These are phyloP conservation scores for Kwoniella europaea DNA, from an alignment of 768 basidiomycete genomes.

Conservation along the genomic window DNA sequence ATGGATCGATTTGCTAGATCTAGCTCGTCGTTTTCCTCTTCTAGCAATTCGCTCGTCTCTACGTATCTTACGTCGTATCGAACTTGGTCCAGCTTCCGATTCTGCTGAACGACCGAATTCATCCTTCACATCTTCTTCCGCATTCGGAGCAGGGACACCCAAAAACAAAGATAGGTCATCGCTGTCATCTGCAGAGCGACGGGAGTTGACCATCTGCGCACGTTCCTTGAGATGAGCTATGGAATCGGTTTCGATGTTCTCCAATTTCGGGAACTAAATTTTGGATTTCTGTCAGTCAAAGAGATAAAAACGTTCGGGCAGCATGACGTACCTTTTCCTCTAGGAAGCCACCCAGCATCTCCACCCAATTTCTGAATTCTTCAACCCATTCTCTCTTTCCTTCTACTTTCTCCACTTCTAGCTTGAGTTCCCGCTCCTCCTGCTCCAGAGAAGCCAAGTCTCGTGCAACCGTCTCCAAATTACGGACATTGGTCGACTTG, in stretches of 20 bases:
- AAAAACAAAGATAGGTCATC: constrained; percentile 78
- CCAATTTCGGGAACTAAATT: constrained; percentile 58
- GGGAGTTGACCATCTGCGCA: constrained; percentile 68
- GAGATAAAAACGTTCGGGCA: not conserved
- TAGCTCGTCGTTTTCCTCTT: constrained; percentile 51
- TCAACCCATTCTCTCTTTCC: constrained; percentile 60
- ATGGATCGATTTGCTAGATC: constrained; percentile 59
- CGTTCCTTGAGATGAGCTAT: constrained; percentile 76
- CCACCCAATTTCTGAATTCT: constrained; percentile 60
- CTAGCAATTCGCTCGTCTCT: constrained; percentile 68
- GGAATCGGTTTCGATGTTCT: constrained; percentile 61
- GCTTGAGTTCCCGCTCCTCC: constrained; percentile 59
- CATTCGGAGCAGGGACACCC: constrained; percentile 62
- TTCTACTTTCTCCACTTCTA: constrained; percentile 59
- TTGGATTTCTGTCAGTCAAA: not conserved
- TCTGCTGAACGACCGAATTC: constrained; percentile 65
- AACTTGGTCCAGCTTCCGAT: constrained; percentile 61
- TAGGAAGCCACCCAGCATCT: constrained; percentile 60
- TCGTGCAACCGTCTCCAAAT: constrained; percentile 46
- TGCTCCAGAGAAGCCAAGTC: constrained; percentile 56
- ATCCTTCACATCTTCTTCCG: constrained; percentile 62
- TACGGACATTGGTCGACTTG: constrained; percentile 46
- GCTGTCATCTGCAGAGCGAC: constrained; percentile 75
- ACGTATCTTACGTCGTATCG: constrained; percentile 64
- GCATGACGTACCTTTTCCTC: constrained; percentile 59